Conservation (phyloP, 177 flowering plant species). For the Vitis hybrid region DNA sequence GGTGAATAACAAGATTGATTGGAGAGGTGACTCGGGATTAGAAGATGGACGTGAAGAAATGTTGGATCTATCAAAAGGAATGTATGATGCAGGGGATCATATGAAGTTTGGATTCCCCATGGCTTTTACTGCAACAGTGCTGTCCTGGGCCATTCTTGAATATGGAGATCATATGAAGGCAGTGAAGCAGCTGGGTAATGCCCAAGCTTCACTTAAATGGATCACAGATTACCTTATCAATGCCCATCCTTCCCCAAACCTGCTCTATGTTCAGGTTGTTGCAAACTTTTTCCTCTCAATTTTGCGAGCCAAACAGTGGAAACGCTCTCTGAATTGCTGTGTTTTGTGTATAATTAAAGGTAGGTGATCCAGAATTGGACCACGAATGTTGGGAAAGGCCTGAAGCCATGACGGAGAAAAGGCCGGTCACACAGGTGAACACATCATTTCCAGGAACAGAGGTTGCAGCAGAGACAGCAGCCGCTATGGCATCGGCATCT, state of each 20-base stretch:
- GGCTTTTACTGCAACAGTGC: conserved; percentile 58
- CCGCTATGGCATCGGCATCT: conserved; percentile 91
- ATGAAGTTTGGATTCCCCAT: conserved; percentile 62
- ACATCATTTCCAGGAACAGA: conserved; percentile 75
- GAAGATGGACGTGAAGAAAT: conserved; percentile 29
- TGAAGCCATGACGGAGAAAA: conserved; percentile 64
- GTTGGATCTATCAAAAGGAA: conserved; percentile 55
- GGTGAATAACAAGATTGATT: conserved; percentile 28
- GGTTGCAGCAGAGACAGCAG: conserved; percentile 92
- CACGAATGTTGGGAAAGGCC: conserved; percentile 93
- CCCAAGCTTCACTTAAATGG: conserved; percentile 56
- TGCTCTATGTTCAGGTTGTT: conserved; percentile 44
- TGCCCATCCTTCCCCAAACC: conserved; percentile 48
- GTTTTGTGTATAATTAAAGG: conserved; percentile 38
- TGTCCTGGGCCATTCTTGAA: conserved; percentile 62
- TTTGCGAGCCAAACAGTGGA: no score
- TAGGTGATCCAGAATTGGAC: conserved; percentile 76
- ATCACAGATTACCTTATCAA: conserved; percentile 54
- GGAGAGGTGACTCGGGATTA: conserved; percentile 46
- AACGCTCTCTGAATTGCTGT: neutral
- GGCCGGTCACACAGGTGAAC: conserved; percentile 70
- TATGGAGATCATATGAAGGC: conserved; percentile 49
- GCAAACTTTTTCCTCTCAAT: neutral
- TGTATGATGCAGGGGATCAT: conserved; percentile 61
- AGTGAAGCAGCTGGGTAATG: conserved; percentile 37